Evolutionary conservation across 768 basidiomycete species (phyloP).

Genomic region (Hericium rajendrae): DNA sequence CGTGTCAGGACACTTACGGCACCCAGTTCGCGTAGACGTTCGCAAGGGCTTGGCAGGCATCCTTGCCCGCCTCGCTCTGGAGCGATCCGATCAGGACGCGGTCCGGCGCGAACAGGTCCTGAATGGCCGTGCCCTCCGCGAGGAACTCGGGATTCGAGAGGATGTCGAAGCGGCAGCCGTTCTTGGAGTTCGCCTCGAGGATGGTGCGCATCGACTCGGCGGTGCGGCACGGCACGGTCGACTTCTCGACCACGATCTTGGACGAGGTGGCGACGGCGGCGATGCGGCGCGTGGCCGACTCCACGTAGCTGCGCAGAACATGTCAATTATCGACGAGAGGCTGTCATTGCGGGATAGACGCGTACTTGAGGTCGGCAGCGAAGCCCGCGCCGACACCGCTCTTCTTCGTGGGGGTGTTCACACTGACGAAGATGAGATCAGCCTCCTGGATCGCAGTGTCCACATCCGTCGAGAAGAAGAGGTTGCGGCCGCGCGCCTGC

Average conservation of each 20-base stretch:
- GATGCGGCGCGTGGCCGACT: slow-evolving; percentile 92
- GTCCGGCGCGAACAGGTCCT: slow-evolving; percentile 82
- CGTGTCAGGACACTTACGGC: slow-evolving; percentile 44
- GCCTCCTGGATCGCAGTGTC: slow-evolving; percentile 90
- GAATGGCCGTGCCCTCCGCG: slow-evolving; percentile 95
- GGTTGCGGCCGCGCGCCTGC: slow-evolving; percentile 81
- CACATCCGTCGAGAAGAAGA: slow-evolving; percentile 95
- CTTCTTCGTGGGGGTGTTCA: slow-evolving; percentile 99
- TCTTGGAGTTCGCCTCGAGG: slow-evolving; percentile 94
- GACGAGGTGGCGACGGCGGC: slow-evolving; percentile 81
- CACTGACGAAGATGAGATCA: slow-evolving; percentile 95
- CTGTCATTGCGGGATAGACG: background rate
- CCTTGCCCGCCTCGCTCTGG: slow-evolving; percentile 75
- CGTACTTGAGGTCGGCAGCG: slow-evolving; percentile 96
- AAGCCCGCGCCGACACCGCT: slow-evolving; percentile 94
- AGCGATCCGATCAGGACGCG: slow-evolving; percentile 96
- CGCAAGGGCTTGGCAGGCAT: slow-evolving; percentile 66
- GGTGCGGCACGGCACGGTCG: slow-evolving; percentile 96
- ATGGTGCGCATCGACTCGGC: slow-evolving; percentile 99
- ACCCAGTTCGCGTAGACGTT: slow-evolving; percentile 97
- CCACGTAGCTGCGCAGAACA: slow-evolving; percentile 67
- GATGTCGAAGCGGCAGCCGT: slow-evolving; percentile 88
- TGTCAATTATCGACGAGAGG: slow-evolving; percentile 6
- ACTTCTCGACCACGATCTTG: slow-evolving; percentile 99
- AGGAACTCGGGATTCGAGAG: slow-evolving; percentile 99